Base-by-base conservation (phyloP, 1,284 basidiomycete genomes). In the Papiliotrema fonsecae region DNA sequence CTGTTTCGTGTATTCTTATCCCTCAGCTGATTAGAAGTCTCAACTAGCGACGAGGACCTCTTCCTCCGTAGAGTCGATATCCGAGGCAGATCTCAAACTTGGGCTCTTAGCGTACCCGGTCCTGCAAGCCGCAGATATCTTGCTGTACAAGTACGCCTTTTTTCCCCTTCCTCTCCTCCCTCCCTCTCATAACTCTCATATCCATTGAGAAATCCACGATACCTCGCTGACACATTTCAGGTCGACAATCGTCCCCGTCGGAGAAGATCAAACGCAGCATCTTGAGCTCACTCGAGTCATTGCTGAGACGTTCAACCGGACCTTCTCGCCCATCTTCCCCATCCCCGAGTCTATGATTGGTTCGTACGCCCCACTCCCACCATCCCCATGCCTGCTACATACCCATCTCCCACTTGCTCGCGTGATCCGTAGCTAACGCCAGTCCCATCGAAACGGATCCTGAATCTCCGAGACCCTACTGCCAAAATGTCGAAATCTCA, bases 401-500 rank as follows among this genome's bases (percentile, higher is more conserved):
- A 31, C 30, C 16, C 30, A 9, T 31, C 30, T n/a, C n/a, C n/a
- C n/a, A n/a, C n/a, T n/a, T n/a, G n/a, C n/a, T n/a, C n/a, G n/a
- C n/a, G n/a, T n/a, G n/a, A n/a, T n/a, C n/a, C n/a, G n/a, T 27
- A 4, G 25, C 45, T 36, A 19, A 24, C 31, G 3, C 22, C 18
- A 56, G 91, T 89, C 0, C 80, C 83, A 0, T 84, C 83, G 2
- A 82, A 81, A 65, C 81, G 88, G 44, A 77, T 76, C 16, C 80
- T 94, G 7, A 93, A 89, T 3, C 81, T 97, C 14, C 84, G 83
- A 49, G 87, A 94, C 67, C 88, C 92, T 0, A 76, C 77, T 0
- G 80, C 84, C 10, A 97, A 97, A 72, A 97, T 97, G 93, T 96
- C 91, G 35, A 97, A 97, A 71, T 97, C 93, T 0, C 80, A 88